Evolutionary conservation across 2,329 filamentous ascomycete species (phyloP), one percentile per base, ranked within the genome.

Genomic region (Pyrenochaeta sp.): DNA sequence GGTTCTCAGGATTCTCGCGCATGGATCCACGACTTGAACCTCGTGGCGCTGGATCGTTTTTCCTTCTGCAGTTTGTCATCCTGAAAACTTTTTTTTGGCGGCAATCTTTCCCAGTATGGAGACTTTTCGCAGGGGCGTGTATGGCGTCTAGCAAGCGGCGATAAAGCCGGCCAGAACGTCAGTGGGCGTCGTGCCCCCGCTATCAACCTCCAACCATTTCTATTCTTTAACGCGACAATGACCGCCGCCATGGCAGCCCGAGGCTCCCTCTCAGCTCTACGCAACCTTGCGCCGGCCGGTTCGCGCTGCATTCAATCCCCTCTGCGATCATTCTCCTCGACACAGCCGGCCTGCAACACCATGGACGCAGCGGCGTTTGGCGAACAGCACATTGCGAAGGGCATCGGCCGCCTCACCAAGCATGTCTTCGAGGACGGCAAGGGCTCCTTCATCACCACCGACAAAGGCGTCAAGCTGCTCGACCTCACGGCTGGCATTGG

Each of bases 351-450:
- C 9, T 51, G 51, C 21, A 47, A 58, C 14, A 49, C 62, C 1
- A 41, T 69, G 49, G 67, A 70, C 17, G 29, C 61, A 3, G 67
- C 67, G 4, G 60, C 63, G 1, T 70, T 69, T 33, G 67, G 61
- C 21, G 66, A 70, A 49, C 58, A 61, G 29, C 67, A 70, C 56
- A 70, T 70, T 54, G 66, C 67, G n/a, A 66, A 60, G 36, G 67
- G 67, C 37, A 71, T 71, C 46, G 67, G 67, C 1, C 61, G 67
- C 23, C 67, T 71, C 31, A 71, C 66, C 9, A 69, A 68, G 36
- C 67, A 69, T 53, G 67, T 71, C 7, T 69, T 71, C 18, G 67
- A 71, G 27, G 63, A 69, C n/a, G 67, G 61, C 33, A 63, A 66
- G 45, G 67, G 67, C 45, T 57, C 62, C n/a, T 71, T 53, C 40